Percentiles rank a stretch among this genome's conserved stretches.
phyloP scores from a whole-genome alignment of 2,329 filamentous ascomycete genomes.

The Hypomyces rosellus region DNA sequence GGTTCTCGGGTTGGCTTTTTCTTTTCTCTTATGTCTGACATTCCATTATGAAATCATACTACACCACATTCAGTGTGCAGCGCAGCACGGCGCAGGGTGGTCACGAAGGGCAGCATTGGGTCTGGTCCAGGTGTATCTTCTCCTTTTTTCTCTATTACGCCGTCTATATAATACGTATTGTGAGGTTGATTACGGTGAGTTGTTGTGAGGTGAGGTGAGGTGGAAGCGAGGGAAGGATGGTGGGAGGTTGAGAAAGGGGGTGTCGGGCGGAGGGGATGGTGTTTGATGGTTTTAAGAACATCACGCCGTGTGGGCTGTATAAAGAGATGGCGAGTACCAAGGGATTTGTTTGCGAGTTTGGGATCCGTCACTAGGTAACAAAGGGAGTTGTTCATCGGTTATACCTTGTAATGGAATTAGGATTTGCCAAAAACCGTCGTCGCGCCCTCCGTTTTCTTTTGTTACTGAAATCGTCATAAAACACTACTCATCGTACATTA shows the following conservation, averaged over 20 bases:
- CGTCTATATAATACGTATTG: conserved; percentile 19
- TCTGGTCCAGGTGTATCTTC: conserved; percentile 25
- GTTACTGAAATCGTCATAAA: neutral
- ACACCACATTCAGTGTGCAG: conserved; percentile 30
- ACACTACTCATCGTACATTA: conserved; percentile 6
- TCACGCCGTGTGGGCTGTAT: conserved; percentile 1
- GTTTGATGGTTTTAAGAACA: conserved; percentile 3
- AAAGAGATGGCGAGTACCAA: conserved; percentile 5
- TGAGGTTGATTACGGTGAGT: conserved; percentile 4
- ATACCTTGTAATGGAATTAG: conserved; percentile 29
- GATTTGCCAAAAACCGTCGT: conserved; percentile 18
- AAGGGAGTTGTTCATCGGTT: conserved; percentile 27
- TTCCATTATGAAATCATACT: conserved; percentile 30
- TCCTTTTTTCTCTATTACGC: conserved; percentile 16
- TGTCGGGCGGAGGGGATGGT: neutral
- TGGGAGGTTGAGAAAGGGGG: conserved; percentile 1
- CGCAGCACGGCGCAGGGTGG: conserved; percentile 34
- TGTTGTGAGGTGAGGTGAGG: conserved; percentile 7
- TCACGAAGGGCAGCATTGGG: conserved; percentile 31
- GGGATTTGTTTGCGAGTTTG: conserved; percentile 14
- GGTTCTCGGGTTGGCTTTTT: conserved; percentile 13
- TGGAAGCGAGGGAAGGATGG: neutral
- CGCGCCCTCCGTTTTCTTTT: conserved; percentile 1
- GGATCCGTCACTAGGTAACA: conserved; percentile 12
- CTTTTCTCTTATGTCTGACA: conserved; percentile 25